A percentile compares a stretch with the other conserved stretches of the same genome.
Conservation (phyloP, 495 filamentous ascomycete species). For the Lasiosphaeria hispida region DNA sequence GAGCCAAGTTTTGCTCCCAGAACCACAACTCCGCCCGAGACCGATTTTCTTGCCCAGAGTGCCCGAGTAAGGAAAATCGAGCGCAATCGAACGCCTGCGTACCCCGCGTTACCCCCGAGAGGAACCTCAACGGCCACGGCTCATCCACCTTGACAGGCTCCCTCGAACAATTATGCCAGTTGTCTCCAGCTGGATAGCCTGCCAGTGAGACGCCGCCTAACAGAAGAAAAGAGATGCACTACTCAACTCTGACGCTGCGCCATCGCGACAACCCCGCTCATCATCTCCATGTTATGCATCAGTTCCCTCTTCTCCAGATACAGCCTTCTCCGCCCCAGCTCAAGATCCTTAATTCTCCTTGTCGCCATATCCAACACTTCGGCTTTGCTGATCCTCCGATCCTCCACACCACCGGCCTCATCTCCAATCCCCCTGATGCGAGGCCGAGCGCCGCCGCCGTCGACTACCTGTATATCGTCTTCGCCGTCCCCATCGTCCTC, state of each 20-base stretch:
- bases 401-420: not conserved
- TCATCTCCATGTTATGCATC: constrained; percentile 16
- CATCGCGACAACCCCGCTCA: constrained; percentile 6
- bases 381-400: constrained; percentile 31
- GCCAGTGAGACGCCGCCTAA: too few relatives aligned
- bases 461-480: not conserved
- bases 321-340: constrained; percentile 16
- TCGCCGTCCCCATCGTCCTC: not conserved
- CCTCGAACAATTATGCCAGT: too few relatives aligned
- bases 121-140: too few relatives aligned
- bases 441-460: not conserved
- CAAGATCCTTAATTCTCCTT: constrained; percentile 22
- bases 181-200: too few relatives aligned
- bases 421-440: not conserved
- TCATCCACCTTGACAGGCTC: too few relatives aligned
- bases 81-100: too few relatives aligned
- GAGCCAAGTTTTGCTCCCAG: too few relatives aligned
- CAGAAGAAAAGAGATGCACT: too few relatives aligned
- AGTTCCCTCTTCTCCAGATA: constrained; percentile 16
- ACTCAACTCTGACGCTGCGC: not conserved
- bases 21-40: too few relatives aligned
- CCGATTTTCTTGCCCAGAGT: too few relatives aligned
- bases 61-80: too few relatives aligned
- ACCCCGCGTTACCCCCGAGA: too few relatives aligned
- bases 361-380: constrained; percentile 30